Conservation (phyloP, 495 filamentous ascomycete genomes). For the Tuber magnatum region DNA sequence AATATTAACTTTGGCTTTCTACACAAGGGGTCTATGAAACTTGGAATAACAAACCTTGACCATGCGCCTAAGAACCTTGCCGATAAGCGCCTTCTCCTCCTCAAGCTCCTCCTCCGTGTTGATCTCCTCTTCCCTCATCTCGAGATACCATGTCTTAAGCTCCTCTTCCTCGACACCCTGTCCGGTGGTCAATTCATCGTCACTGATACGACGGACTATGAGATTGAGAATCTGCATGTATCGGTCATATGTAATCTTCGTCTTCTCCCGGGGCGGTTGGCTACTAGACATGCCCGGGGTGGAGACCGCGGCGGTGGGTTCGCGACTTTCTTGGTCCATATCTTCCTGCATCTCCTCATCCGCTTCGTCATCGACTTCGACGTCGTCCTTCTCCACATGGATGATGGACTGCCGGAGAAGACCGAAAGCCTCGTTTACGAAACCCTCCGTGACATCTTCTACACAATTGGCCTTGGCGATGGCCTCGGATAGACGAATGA, state of each 20-base stretch:
- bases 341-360: slow-evolving; percentile 58
- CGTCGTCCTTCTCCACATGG: slow-evolving; percentile 93
- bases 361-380: slow-evolving; percentile 86
- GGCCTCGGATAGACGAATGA: slow-evolving; percentile 90
- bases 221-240: slow-evolving; percentile 84
- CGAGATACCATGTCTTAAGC: slow-evolving; percentile 84
- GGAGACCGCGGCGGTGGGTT: slow-evolving; percentile 41
- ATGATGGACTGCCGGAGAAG: slow-evolving; percentile 90
- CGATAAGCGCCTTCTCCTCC: slow-evolving; percentile 64
- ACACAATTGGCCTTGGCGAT: slow-evolving; percentile 97
- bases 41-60: slow-evolving; percentile 64
- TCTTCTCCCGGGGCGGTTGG: slow-evolving; percentile 55
- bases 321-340: slow-evolving; percentile 47
- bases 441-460: slow-evolving; percentile 73
- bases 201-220: slow-evolving; percentile 72
- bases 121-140: slow-evolving; percentile 82
- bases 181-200: slow-evolving; percentile 62
- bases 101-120: slow-evolving; percentile 70
- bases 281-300: slow-evolving; percentile 35
- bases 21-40: background rate
- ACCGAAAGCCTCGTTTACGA: slow-evolving; percentile 85
- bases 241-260: slow-evolving; percentile 91
- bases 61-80: slow-evolving; percentile 90
- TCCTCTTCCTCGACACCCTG: slow-evolving; percentile 85
- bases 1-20: slow-evolving; percentile 26